phyloP scores from a whole-genome alignment of 345 rosid genomes.

The Orychophragmus violaceus region DNA sequence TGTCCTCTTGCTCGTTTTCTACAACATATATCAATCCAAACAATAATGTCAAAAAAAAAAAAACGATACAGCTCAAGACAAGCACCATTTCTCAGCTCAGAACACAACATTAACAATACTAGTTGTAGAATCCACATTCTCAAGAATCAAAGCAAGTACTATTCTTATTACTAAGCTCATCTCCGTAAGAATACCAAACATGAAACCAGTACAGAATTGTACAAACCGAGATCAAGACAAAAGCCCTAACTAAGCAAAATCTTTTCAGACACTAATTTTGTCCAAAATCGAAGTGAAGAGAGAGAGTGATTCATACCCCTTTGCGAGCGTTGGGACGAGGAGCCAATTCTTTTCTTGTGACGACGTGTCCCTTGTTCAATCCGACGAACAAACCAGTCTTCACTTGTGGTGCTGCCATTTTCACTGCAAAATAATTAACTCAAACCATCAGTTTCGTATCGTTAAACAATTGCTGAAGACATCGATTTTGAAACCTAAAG shows the following conservation, averaged over 20 bases:
- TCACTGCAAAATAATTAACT: neutral
- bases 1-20: slow-evolving; percentile 36
- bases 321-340: slow-evolving; percentile 32
- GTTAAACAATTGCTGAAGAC: too few relatives aligned
- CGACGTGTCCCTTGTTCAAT: slow-evolving; percentile 30
- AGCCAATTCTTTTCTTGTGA: slow-evolving; percentile 27
- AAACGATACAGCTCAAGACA: neutral
- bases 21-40: neutral
- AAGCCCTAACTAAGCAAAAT: too few relatives aligned
- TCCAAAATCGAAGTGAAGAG: neutral
- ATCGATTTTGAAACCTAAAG: neutral
- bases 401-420: slow-evolving; percentile 22
- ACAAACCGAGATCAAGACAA: too few relatives aligned
- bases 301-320: slow-evolving; percentile 23
- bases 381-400: slow-evolving; percentile 34
- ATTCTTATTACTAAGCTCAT: too few relatives aligned
- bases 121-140: neutral
- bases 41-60: too few relatives aligned
- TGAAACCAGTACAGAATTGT: neutral
- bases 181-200: neutral
- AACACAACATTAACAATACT: neutral
- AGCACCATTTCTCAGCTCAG: neutral
- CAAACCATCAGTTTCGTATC: neutral
- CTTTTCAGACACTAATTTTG: neutral
- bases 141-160: too few relatives aligned